Base-by-base conservation (phyloP, 2,329 filamentous ascomycete species). In the Epicoccum nigrum region DNA sequence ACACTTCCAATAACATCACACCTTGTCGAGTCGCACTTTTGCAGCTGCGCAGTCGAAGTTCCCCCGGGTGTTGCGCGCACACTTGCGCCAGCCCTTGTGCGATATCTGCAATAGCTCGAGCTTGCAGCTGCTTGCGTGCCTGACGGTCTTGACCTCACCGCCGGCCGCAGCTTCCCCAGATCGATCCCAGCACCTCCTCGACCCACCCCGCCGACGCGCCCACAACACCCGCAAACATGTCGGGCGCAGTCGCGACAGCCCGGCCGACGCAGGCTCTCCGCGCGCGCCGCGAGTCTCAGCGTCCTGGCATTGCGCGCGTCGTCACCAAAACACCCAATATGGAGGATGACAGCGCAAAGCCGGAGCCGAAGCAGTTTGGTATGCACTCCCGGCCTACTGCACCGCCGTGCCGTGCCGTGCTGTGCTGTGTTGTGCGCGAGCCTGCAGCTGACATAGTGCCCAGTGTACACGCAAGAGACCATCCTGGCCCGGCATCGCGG, bases 401-500 rank as follows among this genome's bases (percentile, higher is more conserved):
- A n/a, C n/a, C n/a, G n/a, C n/a, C n/a, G n/a, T n/a, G n/a, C n/a
- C n/a, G n/a, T n/a, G n/a, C n/a, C n/a, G n/a, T n/a, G n/a, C n/a
- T n/a, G n/a, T n/a, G n/a, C n/a, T n/a, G n/a, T 8, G 31, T 25
- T 20, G 11, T 42, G 25, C 23, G 35, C 45, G 27, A 27, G 20
- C 39, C 27, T 51, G 16, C 46, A 32, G 41, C 59, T 59, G 59
- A 61, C 45, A 33, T 8, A 7, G 3, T 7, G 15, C 44, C 19
- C 49, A 92, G 91, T 93, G 34, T 83, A 88, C 70, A 88, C 86
- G 23, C 84, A 87, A 54, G 76, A 82, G 12, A 90, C 94, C 64
- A 91, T 97, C 39, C 79, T 97, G n/a, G 86, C 84, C 63, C 96
- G 92, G 74, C 92, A 88, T 74, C 80, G 79, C 32, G 85, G 82